Evolutionary conservation across 1,284 basidiomycete genomes (phyloP), one percentile per base, ranked within the genome.

Genomic region (Schizophyllum amplum): DNA sequence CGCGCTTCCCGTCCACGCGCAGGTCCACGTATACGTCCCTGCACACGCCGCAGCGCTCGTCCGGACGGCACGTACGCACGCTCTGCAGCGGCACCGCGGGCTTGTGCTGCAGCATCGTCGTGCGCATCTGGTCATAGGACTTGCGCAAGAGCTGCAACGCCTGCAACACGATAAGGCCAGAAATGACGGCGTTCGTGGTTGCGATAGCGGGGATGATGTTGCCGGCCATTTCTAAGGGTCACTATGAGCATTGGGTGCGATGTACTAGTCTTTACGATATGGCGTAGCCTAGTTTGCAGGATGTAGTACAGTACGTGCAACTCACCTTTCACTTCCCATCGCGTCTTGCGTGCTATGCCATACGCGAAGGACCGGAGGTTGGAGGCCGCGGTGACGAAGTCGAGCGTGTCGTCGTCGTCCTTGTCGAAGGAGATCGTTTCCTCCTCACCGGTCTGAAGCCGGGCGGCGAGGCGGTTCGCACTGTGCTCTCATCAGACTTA

Each of bases 151-250:
- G 78, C 58, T 94, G 86, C 13, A 98, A 73, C 0, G 94, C 91
- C 71, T 98, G 95, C 52, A 98, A 79, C 17, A 98, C 94, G 63
- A 98, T 92, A 33, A 97, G 76, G 0, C 95, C 97, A 0, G 97
- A 90, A 62, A 98, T 86, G 70, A 99, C 92, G 13, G 97, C 97
- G 70, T 99, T 99, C 6, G 97, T 99, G 0, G 97, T 98, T 1
- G 97, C 97, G 64, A 99, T 98, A 1, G 97, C 97, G 0, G 97
- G 97, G 61, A 97, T 98, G 69, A 99, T 99, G 73, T 99, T 99
- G 11, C 97, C 96, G 0, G 97, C 97, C 92, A 98, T 98, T 74
- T 98, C 94, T 94, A n/a, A n/a, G n/a, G n/a, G 67, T n/a, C 24
- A 21, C 6, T 33, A 33, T 33, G 27, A 33, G 5, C 6, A 13